Evolutionary conservation across 2,329 filamentous ascomycete species (phyloP), one percentile per base, ranked within the genome.

Genomic region (Cordyceps cateniannulata): DNA sequence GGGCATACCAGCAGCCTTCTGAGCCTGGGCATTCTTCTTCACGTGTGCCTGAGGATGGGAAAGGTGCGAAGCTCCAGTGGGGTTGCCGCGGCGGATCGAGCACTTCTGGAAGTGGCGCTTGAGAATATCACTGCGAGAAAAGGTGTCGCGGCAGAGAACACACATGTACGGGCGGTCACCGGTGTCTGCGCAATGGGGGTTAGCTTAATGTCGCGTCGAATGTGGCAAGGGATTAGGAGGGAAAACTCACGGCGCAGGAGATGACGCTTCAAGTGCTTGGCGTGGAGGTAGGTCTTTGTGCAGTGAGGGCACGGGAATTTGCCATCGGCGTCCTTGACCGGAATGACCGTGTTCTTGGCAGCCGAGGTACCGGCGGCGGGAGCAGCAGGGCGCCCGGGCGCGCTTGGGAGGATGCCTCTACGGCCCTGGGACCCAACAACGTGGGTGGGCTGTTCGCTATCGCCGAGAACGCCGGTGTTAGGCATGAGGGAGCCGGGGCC

Each of bases 81-180:
- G 93, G 77, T 98, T 98, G 62, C 95, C 95, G 72, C 95, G 88
- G 69, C 95, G 88, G 66, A 97, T 91, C 44, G 95, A 97, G 79
- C 95, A 99, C 81, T 99, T 99, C 76, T 97, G 93, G 78, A 98
- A 99, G 78, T 99, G 95, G 66, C 95, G 91, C 82, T 99, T 99
- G 70, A 99, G 80, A 66, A 99, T 98, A 73, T 99, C 95, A 81
- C 92, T 96, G 74, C 95, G 88, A 53, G 91, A 96, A 77, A 99
- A 99, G 38, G 93, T 98, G 76, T 98, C 95, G 75, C 95, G 92
- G 81, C 95, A 99, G 56, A 99, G 82, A 66, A 96, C 91, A 78
- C 95, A 99, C 86, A 96, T 96, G 79, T 99, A 99, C 61, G 95
- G 95, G 66, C 95, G 91, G 75, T 98, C 93, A 70, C 95, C 95